Evolutionary conservation across 78 protist genomes (phyloP).

Genomic region (Chrysochromulina parva): DNA sequence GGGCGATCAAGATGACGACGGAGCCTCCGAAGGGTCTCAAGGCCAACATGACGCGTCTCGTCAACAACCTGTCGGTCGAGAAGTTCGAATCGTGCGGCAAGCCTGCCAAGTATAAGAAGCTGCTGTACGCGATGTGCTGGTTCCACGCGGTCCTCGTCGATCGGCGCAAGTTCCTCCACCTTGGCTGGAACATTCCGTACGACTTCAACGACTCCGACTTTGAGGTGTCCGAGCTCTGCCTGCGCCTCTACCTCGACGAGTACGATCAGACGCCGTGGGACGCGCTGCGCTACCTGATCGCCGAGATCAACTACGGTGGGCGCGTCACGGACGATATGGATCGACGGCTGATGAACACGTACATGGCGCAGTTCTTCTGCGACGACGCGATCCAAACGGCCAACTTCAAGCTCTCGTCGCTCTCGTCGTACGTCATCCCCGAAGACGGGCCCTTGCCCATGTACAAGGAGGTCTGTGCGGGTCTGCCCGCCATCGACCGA

Average conservation of each 20-base stretch:
- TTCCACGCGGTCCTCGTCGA: constrained; percentile 85
- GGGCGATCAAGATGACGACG: constrained; percentile 84
- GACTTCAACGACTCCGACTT: constrained; percentile 86
- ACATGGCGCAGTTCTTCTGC: constrained; percentile 66
- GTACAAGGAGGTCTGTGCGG: constrained; percentile 51
- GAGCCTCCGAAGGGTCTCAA: constrained; percentile 91
- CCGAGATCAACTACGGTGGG: constrained; percentile 89
- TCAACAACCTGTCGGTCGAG: constrained; percentile 45
- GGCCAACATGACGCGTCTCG: constrained; percentile 73
- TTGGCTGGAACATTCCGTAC: constrained; percentile 66
- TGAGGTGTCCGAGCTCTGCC: constrained; percentile 62
- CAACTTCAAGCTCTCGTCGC: constrained; percentile 59
- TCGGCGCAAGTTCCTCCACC: constrained; percentile 78
- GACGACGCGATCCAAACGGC: constrained; percentile 25
- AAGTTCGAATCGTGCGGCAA: constrained; percentile 35
- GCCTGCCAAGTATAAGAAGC: constrained; percentile 62
- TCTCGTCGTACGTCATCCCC: constrained; percentile 67
- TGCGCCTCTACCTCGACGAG: constrained; percentile 59
- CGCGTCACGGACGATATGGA: constrained; percentile 91
- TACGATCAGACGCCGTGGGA: constrained; percentile 72
- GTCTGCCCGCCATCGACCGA: constrained; percentile 71
- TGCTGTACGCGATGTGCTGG: constrained; percentile 75
- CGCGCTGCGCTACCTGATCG: constrained; percentile 78
- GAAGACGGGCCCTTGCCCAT: constrained; percentile 61
- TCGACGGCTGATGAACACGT: constrained; percentile 70